Evolutionary conservation across 495 filamentous ascomycete genomes (phyloP).

Genomic region (Terfezia claveryi): DNA sequence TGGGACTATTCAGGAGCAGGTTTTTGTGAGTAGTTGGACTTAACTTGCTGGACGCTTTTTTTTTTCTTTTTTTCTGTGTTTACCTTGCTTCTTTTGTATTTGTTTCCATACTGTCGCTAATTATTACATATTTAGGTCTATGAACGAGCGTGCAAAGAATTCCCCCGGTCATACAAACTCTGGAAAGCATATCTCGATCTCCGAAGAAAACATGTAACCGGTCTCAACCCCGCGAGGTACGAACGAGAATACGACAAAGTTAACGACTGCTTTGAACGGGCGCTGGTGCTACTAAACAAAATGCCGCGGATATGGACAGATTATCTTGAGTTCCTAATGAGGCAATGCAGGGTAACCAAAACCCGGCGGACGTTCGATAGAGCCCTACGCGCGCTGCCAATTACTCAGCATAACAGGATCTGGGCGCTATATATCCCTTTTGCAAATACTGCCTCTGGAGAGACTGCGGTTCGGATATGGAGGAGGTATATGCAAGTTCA

Average conservation of each 20-base stretch:
- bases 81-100: no score
- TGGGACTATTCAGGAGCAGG: conserved; percentile 71
- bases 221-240: conserved; percentile 65
- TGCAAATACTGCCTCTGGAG: conserved; percentile 75
- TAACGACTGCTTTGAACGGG: conserved; percentile 85
- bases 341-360: conserved; percentile 78
- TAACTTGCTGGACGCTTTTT: not conserved
- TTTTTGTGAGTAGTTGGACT: conserved; percentile 38
- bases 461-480: conserved; percentile 86
- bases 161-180: conserved; percentile 89
- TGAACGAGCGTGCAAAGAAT: conserved; percentile 70
- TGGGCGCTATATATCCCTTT: conserved; percentile 87
- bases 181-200: conserved; percentile 98
- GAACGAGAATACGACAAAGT: conserved; percentile 73
- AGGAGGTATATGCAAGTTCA: conserved; percentile 94
- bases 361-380: conserved; percentile 86
- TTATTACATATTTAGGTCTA: conserved; percentile 25
- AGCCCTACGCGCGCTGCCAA: conserved; percentile 76
- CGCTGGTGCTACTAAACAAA: conserved; percentile 87
- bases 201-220: conserved; percentile 56
- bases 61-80: not conserved
- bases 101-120: no score
- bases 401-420: conserved; percentile 93
- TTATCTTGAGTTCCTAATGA: conserved; percentile 77
- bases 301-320: conserved; percentile 98